Evolutionary conservation across 177 flowering plant species (phyloP).

Genomic region (Telopea speciosissima): DNA sequence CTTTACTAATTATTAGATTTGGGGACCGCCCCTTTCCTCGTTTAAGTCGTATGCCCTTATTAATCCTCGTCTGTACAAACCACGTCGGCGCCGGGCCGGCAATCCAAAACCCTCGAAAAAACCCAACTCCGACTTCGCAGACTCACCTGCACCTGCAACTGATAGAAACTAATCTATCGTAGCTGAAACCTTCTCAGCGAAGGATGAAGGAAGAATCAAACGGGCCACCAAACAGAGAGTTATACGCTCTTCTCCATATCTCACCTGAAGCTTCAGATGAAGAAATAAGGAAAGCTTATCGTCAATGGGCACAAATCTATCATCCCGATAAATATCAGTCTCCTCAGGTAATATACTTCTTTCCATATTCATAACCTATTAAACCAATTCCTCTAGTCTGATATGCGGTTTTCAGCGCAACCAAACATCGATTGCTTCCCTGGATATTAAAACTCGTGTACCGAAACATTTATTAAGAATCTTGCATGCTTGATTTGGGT

Average conservation of each 20-base stretch:
- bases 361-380: not conserved
- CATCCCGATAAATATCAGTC: conserved; percentile 93
- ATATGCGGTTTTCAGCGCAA: too few species aligned
- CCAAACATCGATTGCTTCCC: not conserved
- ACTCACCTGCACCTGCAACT: too few species aligned
- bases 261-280: conserved; percentile 95
- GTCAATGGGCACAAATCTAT: conserved; percentile 93
- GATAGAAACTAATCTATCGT: too few species aligned
- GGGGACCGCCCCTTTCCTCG: too few species aligned
- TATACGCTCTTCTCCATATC: conserved; percentile 79
- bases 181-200: not conserved
- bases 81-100: too few species aligned
- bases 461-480: too few species aligned
- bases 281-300: conserved; percentile 86
- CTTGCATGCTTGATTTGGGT: too few species aligned
- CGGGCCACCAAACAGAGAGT: conserved; percentile 50
- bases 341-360: conserved; percentile 35
- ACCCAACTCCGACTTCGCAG: too few species aligned
- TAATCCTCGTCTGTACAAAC: too few species aligned
- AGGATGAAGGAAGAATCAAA: conserved; percentile 37
- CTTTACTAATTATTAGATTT: too few species aligned
- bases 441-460: not conserved
- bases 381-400: not conserved
- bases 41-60: too few species aligned
- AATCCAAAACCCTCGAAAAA: too few species aligned